These are phyloP conservation scores for Pythium dissimile DNA, from an alignment of 352 stramenopile genomes.

Conservation along the genomic window DNA sequence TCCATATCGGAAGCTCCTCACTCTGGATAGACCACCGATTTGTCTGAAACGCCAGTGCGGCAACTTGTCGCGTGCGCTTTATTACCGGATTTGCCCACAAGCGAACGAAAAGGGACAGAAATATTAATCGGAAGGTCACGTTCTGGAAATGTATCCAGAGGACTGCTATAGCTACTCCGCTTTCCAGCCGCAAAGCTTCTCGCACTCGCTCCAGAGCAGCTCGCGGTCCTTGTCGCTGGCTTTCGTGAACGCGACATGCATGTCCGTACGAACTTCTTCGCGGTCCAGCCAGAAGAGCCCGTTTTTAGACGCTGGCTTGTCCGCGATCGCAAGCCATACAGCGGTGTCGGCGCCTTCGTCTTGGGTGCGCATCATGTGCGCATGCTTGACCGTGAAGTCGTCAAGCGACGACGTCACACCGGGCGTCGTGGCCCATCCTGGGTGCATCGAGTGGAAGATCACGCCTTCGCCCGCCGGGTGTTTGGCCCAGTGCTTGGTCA, in stretches of 20 bases:
- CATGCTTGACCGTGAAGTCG: conserved; percentile 36
- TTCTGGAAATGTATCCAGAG: too few species aligned
- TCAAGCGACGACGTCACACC: conserved; percentile 34
- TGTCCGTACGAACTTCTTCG: conserved; percentile 35
- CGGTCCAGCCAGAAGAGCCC: conserved; percentile 50
- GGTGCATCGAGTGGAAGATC: conserved; percentile 50
- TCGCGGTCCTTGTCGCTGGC: conserved; percentile 38
- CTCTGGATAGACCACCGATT: too few species aligned
- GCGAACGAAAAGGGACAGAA: too few species aligned
- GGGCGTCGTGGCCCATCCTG: conserved; percentile 43
- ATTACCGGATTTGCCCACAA: too few species aligned
- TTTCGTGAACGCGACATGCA: conserved; percentile 36
- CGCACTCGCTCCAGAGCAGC: conserved; percentile 34
- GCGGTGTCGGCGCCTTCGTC: conserved; percentile 42
- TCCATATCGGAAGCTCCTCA: background rate
- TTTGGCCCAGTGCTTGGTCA: conserved; percentile 41
- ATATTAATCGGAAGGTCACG: too few species aligned
- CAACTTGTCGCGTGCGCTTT: background rate
- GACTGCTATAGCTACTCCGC: background rate
- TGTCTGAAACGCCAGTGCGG: background rate
- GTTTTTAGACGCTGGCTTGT: conserved; percentile 29
- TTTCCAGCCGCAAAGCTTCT: conserved; percentile 31
- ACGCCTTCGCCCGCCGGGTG: conserved; percentile 30
- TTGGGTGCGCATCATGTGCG: conserved; percentile 43
- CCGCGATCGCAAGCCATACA: conserved; percentile 46